Percentiles rank a stretch among this genome's conserved stretches.
These are phyloP conservation scores for Ceratobasidium sp. DNA, from an alignment of 1,284 basidiomycete species.

Conservation along the genomic window DNA sequence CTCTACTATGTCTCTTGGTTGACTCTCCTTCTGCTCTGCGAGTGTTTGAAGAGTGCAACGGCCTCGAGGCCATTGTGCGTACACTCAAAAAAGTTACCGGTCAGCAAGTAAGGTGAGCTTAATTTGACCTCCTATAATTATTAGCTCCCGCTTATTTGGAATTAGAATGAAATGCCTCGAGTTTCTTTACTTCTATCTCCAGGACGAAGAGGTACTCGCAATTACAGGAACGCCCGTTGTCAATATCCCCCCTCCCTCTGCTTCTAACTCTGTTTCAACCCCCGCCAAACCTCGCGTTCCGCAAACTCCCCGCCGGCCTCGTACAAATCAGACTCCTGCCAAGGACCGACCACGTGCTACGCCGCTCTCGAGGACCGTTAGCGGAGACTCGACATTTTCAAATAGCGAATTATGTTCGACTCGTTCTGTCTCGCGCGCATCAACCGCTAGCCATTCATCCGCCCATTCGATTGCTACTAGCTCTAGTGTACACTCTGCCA, in stretches of 20 bases:
- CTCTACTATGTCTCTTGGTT: slow-evolving; percentile 85
- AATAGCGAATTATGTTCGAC: not conserved
- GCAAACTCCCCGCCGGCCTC: slow-evolving; percentile 47
- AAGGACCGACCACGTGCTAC: slow-evolving; percentile 31
- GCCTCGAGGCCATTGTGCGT: slow-evolving; percentile 84
- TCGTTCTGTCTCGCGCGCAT: slow-evolving; percentile 10
- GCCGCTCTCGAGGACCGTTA: slow-evolving; percentile 20
- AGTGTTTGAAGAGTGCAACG: slow-evolving; percentile 79
- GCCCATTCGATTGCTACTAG: not conserved
- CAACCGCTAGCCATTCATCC: slow-evolving; percentile 8
- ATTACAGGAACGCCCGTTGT: slow-evolving; percentile 48
- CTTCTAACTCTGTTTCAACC: slow-evolving; percentile 51
- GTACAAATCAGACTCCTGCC: slow-evolving; percentile 41
- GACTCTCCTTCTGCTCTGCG: slow-evolving; percentile 81
- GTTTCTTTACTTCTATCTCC: slow-evolving; percentile 91
- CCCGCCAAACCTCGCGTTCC: slow-evolving; percentile 46
- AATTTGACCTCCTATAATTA: not conserved
- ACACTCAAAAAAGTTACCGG: slow-evolving; percentile 86
- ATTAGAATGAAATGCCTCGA: slow-evolving; percentile 92
- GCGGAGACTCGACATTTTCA: slow-evolving; percentile 40
- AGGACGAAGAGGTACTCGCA: slow-evolving; percentile 73
- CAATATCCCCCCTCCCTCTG: slow-evolving; percentile 43
- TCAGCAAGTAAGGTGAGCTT: slow-evolving; percentile 82
- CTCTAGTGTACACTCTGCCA: not conserved
- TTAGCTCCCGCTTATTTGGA: not conserved